These are phyloP conservation scores for Leccinum aurantiacum DNA, from an alignment of 768 basidiomycete species.

Conservation along the genomic window DNA sequence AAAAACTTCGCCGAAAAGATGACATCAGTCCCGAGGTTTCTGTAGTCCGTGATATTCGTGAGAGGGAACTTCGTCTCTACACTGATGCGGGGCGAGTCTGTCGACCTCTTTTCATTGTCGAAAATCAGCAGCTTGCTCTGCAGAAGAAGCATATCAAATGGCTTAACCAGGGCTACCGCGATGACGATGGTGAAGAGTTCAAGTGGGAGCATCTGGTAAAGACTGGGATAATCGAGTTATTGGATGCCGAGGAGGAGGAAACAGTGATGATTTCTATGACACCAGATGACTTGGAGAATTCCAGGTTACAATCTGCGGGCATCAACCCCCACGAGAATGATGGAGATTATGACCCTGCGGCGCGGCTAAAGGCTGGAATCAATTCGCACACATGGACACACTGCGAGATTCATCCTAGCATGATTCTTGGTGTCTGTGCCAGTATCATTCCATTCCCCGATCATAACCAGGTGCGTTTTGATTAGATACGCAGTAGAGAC, in stretches of 20 bases:
- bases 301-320: constrained; percentile 63
- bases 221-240: constrained; percentile 85
- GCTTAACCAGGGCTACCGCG: constrained; percentile 58
- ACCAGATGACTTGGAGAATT: constrained; percentile 89
- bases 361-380: constrained; percentile 80
- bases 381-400: constrained; percentile 95
- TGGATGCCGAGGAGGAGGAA: constrained; percentile 99
- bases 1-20: constrained; percentile 88
- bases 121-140: constrained; percentile 80
- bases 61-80: constrained; percentile 89
- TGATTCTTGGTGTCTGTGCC: constrained; percentile 98
- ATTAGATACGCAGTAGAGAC: not conserved
- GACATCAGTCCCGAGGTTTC: constrained; percentile 96
- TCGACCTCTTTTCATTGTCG: constrained; percentile 95
- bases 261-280: constrained; percentile 99
- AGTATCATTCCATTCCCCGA: constrained; percentile 99
- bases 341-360: constrained; percentile 79
- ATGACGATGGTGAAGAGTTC: constrained; percentile 59
- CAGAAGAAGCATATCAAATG: constrained; percentile 83
- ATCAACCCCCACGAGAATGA: constrained; percentile 60
- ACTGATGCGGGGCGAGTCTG: constrained; percentile 97
- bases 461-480: constrained; percentile 84
- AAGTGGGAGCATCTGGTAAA: constrained; percentile 87
- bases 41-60: constrained; percentile 96
- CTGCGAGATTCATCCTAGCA: constrained; percentile 98